phyloP scores from a whole-genome alignment of 495 filamentous ascomycete species.

The Choiromyces venosus region DNA sequence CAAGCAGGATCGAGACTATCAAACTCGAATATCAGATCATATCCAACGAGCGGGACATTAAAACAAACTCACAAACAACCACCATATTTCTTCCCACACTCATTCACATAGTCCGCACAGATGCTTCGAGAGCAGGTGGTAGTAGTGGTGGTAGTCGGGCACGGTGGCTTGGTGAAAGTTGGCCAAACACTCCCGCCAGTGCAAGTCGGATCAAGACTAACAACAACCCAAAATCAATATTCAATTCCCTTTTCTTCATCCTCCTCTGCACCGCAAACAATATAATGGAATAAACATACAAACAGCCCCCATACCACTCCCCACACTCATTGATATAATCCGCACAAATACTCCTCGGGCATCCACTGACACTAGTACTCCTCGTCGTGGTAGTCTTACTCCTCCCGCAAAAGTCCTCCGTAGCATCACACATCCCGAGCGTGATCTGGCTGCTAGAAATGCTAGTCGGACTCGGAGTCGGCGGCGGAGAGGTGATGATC shows the following conservation, averaged over 20 bases:
- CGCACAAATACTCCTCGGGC: conserved; percentile 16
- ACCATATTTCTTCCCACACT: conserved; percentile 22
- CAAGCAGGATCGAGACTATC: conserved; percentile 16
- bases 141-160: conserved; percentile 8
- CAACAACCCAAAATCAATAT: background rate
- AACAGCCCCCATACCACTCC: conserved; percentile 26
- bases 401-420: background rate
- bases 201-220: conserved; percentile 23
- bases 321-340: conserved; percentile 32
- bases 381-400: background rate
- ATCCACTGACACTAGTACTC: background rate
- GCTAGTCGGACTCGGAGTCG: conserved; percentile 3
- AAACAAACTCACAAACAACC: conserved; percentile 30
- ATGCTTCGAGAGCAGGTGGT: conserved; percentile 7
- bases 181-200: conserved; percentile 22
- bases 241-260: background rate
- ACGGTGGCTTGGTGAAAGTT: conserved; percentile 20
- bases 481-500: background rate
- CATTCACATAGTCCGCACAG: conserved; percentile 27
- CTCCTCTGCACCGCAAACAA: background rate
- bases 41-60: too few species aligned
- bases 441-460: background rate
- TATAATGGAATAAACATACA: conserved; percentile 11
- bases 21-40: too few species aligned
- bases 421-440: background rate